phyloP scores from a whole-genome alignment of 2,329 filamentous ascomycete species.

The Xylariaceae sp. region DNA sequence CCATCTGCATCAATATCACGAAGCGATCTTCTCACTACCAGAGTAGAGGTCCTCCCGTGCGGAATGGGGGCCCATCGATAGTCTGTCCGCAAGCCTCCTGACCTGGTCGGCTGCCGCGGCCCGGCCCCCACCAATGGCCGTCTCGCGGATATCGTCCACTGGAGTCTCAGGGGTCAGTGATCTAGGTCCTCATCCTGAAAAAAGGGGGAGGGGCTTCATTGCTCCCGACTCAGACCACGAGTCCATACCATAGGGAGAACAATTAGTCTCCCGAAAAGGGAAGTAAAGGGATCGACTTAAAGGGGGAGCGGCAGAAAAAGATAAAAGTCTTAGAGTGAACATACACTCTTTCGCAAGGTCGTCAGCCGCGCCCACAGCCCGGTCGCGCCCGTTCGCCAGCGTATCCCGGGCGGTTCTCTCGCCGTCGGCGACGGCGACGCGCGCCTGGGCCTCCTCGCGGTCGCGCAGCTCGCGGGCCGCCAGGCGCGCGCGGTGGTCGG shows the following conservation, averaged over 20 bases:
- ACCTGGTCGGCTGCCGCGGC: slow-evolving; percentile 9
- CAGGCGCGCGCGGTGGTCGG: slow-evolving; percentile 6
- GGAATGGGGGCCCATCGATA: no score
- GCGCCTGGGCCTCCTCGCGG: slow-evolving; percentile 1
- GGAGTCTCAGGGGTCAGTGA: slow-evolving; percentile 5
- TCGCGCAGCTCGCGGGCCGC: slow-evolving; percentile 3
- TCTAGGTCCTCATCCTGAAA: no score
- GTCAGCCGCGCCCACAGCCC: neutral
- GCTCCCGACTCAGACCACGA: no score
- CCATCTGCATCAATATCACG: no score
- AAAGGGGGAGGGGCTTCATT: no score
- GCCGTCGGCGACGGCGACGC: slow-evolving; percentile 4
- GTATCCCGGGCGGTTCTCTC: slow-evolving; percentile 1
- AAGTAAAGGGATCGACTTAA: no score
- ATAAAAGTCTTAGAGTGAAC: slow-evolving; percentile 2
- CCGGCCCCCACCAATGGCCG: slow-evolving; percentile 4
- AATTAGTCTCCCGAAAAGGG: no score
- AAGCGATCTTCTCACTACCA: no score
- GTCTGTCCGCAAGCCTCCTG: slow-evolving; percentile 5
- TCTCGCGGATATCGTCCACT: slow-evolving; percentile 8
- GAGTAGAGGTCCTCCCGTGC: no score
- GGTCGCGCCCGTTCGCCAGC: neutral
- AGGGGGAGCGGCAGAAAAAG: no score
- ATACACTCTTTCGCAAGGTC: neutral
- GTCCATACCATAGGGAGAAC: no score